A percentile compares a stretch with the other conserved stretches of the same genome.
Conservation (phyloP, 2,329 filamentous ascomycete genomes). For the Calonectria ilicicola region DNA sequence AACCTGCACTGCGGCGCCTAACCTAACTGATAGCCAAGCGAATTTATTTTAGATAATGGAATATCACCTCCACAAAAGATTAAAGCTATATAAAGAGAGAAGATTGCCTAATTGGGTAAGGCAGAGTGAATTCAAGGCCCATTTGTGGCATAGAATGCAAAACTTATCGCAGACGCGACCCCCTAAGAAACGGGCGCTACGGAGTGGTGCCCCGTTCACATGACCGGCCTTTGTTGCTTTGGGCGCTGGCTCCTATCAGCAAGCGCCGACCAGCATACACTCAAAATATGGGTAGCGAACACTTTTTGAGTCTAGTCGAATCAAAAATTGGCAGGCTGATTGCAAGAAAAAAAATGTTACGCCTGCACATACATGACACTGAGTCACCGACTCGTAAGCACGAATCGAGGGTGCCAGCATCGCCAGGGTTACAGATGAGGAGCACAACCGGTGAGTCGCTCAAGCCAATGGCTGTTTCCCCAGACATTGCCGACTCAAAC, state of each 20-base stretch:
- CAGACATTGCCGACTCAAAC: background rate
- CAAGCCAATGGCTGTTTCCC: background rate
- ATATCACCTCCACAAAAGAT: background rate
- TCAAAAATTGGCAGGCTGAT: background rate
- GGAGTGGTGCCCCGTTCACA: constrained; percentile 7
- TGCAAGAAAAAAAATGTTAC: background rate
- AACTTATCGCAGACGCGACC: background rate
- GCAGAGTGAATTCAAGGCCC: background rate
- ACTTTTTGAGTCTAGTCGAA: background rate
- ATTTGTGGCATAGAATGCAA: background rate
- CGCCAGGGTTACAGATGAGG: background rate
- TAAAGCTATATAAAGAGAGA: background rate
- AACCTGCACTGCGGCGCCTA: background rate
- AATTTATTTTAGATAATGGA: constrained; percentile 9
- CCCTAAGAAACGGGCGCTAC: background rate
- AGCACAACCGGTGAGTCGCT: background rate
- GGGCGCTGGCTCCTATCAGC: background rate
- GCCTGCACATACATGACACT: background rate
- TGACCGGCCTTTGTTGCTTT: constrained; percentile 1
- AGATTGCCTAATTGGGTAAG: background rate
- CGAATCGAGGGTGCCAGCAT: background rate
- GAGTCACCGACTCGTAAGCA: background rate
- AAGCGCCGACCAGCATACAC: background rate
- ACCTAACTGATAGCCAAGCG: background rate
- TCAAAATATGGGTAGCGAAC: background rate